A percentile compares a stretch with the other conserved stretches of the same genome.
Evolutionary conservation across 257 asterid species (phyloP).

Genomic region (Nicotiana undulata): DNA sequence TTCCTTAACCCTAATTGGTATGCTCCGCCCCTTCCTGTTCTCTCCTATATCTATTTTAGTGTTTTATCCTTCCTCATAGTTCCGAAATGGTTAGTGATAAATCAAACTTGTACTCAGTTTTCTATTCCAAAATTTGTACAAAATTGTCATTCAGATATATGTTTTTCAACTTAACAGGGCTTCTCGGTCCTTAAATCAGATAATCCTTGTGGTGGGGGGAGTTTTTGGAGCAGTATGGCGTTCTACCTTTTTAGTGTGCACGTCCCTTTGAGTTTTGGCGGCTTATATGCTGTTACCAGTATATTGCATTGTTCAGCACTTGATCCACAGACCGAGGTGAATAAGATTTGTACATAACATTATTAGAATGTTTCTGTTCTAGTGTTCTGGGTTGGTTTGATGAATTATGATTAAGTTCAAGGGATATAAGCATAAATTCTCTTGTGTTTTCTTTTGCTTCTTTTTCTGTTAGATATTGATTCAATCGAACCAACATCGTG

Average conservation of each 20-base stretch:
- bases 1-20: too few species aligned
- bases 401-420: neutral
- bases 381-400: neutral
- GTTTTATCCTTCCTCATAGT: too few species aligned
- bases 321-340: constrained; percentile 53
- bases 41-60: too few species aligned
- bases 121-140: constrained; percentile 1
- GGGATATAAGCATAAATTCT: neutral
- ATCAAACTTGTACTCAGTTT: neutral
- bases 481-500: neutral
- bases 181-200: constrained; percentile 65
- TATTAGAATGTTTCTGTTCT: neutral
- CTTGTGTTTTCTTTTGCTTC: neutral
- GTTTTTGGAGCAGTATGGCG: constrained; percentile 61
- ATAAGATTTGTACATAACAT: neutral
- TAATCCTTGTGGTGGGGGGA: constrained; percentile 41
- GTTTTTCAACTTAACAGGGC: constrained; percentile 30
- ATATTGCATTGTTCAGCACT: constrained; percentile 50
- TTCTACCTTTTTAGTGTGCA: constrained; percentile 73
- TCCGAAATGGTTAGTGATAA: neutral
- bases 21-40: too few species aligned
- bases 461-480: neutral
- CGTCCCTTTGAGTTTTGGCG: constrained; percentile 84
- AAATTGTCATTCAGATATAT: neutral
- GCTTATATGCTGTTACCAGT: constrained; percentile 53